Evolutionary conservation across 345 rosid species (phyloP), one percentile per base, ranked within the genome.

Genomic region (Mercurialis annua): DNA sequence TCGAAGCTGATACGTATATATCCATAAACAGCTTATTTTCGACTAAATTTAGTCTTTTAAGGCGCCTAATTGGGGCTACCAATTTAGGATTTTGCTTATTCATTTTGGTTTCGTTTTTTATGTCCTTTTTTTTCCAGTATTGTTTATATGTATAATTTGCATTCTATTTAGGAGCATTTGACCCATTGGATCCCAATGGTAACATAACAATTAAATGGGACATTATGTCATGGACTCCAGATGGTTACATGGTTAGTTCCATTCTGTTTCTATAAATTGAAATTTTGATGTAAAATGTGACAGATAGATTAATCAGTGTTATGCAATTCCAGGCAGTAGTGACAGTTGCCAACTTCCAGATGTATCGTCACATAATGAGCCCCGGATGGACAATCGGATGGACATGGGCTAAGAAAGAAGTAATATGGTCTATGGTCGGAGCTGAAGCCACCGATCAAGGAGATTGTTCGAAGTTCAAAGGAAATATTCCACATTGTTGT

Each of bases 401-500:
- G 96, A 64, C 69, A 72, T 89, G 96, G 90, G 78, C 77, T 23
- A 90, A 85, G 70, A 87, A 87, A 77, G 96, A 87, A 64, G 87
- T 90, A 49, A 83, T 87, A 56, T 85, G 92, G 92, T 71, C 81
- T 46, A 90, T 90, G 86, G 80, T 67, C 10, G 96, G 92, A 57
- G 84, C 84, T 30, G 90, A 87, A 79, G 78, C 96, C 36, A 89
- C 82, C 18, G 90, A 87, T 47, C 96, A 85, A 79, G 96, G 92
- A 71, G 96, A 87, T 47, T 87, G 92, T 62, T 85, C 96, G 30
- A 84, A 81, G 80, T 82, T 87, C 86, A 84, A 82, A 73, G 81
- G 71, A 55, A 82, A 20, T 65, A 79, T 77, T 56, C 96, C 96
- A 10, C 96, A 87, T 65, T 87, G 90, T 52, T 84, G 90, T 62